Base-by-base conservation (phyloP, 1,139 yeast genomes). In the Meyerozyma sp. region DNA sequence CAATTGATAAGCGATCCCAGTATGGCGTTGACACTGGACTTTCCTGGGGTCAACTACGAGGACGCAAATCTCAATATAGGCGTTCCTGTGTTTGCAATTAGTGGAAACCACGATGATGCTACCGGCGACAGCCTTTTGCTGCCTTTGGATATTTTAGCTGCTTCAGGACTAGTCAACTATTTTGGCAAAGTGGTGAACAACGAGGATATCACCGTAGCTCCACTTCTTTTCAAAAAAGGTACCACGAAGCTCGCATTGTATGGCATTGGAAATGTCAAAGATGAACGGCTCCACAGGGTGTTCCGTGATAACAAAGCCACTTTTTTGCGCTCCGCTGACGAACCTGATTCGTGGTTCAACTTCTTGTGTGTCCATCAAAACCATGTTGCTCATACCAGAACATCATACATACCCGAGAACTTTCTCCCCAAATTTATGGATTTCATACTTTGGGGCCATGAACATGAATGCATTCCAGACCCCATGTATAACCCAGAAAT, bases 61-160 rank as follows among this genome's bases (percentile, higher is more conserved):
- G 98, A 93, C 59, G 90, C 91, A 3, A 89, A 93, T 61, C 65
- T 89, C 47, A 93, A 93, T 61, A 83, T 93, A 2, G 82, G 95
- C 0, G 78, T 90, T n/a, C 99, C 99, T 0, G 79, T 93, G 18
- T 90, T 93, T 70, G 94, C 94, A 9, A 93, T 94, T 8, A 82
- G 93, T 45, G 99, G 99, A 3, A 93, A 93, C 56, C 99, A 93
- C 61, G 99, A 93, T 62, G 98, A 93, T 64, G 90, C 96, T 1
- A 87, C 96, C 0, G 98, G 98, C 0, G 87, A 82, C 42, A 86
- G 85, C 3, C 66, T 89, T 47, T 68, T 93, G n/a, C 83, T 91
- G 50, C 96, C 98, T 0, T 71, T 93, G 70, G 98, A 93, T 61
- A 68, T 94, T 3, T 66, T 94, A 14, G 80, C 89, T 27, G 89